Base-by-base conservation (phyloP, 2,329 filamentous ascomycete genomes). In the Magnaporthiopsis incrustans region DNA sequence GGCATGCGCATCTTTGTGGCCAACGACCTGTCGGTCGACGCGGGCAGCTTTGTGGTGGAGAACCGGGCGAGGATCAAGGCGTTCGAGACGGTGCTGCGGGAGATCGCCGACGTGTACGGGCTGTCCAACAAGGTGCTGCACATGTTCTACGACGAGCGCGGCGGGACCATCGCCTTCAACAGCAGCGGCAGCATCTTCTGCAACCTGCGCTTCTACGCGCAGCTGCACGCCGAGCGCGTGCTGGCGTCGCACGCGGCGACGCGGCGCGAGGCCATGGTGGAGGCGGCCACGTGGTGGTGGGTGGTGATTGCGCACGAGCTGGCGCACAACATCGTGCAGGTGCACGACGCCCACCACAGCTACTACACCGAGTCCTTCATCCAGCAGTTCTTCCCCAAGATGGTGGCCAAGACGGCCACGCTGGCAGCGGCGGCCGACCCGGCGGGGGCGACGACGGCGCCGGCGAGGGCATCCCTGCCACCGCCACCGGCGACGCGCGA, bases 151-250 rank as follows among this genome's bases (percentile, higher is more conserved):
- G 93, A 97, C 70, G 85, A 89, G 57, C 76, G 79, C 3, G 90
- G 92, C 5, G 85, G 85, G 64, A 93, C 92, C 0, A 97, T 99
- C 67, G 95, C 94, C 0, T 99, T 99, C 81, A 99, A 99, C 73
- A 84, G 85, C 11, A 85, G 83, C 56, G 93, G 94, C 53, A 91
- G 89, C 70, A 85, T 99, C 35, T 99, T 98, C 78, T 97, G 92
- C 81, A 99, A 99, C 72, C 83, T 96, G 67, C 83, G 91, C 25
- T 97, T 91, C 79, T 98, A 93, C 74, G 77, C 89, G 66, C 87
- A 94, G 71, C 77, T 97, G 38, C 94, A 98, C 71, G 80, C 85
- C 59, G 71, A 77, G 18, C 75, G 79, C 67, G 74, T 86, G 60
- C 18, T 8, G 18, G 32, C 1, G 4, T 18, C 3, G n/a, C 7